phyloP scores from a whole-genome alignment of 306 rosid species.

The Amphicarpaea edgeworthii region DNA sequence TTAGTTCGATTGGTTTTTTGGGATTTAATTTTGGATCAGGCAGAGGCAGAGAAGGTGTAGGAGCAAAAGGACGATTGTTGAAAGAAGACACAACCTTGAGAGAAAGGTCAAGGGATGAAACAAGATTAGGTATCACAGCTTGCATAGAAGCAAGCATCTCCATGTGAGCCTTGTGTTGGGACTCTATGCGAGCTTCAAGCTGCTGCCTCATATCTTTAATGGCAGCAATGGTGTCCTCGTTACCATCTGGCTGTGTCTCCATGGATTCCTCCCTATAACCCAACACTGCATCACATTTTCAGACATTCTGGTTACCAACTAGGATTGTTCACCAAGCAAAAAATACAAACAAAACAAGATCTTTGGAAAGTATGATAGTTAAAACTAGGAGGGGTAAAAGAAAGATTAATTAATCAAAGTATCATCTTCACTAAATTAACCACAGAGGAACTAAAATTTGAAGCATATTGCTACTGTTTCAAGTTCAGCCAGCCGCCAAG shows the following conservation, averaged over 20 bases:
- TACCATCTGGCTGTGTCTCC: conserved; percentile 65
- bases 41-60: conserved; percentile 77
- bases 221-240: conserved; percentile 53
- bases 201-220: conserved; percentile 62
- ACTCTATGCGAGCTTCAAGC: conserved; percentile 76
- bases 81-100: conserved; percentile 80
- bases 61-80: conserved; percentile 75
- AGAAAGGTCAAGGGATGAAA: conserved; percentile 84
- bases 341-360: conserved; percentile 17
- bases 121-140: conserved; percentile 68
- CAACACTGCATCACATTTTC: conserved; percentile 14
- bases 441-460: conserved; percentile 14
- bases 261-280: conserved; percentile 46
- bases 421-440: neutral
- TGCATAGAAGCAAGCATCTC: conserved; percentile 79
- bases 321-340: conserved; percentile 4
- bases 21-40: conserved; percentile 65
- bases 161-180: conserved; percentile 76
- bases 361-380: neutral
- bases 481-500: conserved; percentile 14
- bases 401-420: neutral
- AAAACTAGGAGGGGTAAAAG: neutral
- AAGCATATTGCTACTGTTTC: conserved; percentile 1
- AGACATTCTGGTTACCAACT: conserved; percentile 11
- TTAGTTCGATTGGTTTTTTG: conserved; percentile 32